Conservation (phyloP, 139 green algal genomes). For the Chlamydomonas sphaeroides region DNA sequence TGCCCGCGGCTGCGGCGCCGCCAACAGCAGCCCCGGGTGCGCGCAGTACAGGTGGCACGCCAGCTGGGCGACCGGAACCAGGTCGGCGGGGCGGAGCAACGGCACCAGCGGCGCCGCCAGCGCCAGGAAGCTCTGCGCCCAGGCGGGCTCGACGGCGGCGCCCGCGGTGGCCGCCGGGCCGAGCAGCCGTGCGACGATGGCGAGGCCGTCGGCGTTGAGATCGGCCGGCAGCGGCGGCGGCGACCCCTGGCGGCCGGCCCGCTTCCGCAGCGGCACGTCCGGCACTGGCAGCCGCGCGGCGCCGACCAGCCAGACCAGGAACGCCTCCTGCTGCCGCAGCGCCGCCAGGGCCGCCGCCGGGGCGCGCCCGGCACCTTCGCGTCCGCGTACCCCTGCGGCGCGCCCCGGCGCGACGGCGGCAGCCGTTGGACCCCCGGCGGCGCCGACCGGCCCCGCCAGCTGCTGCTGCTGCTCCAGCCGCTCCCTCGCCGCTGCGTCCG, state of each 20-base stretch:
- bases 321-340: background rate
- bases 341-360: background rate
- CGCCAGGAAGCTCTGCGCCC: background rate
- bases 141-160: background rate
- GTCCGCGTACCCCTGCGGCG: too few species aligned
- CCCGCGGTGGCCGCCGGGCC: background rate
- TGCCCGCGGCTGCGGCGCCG: background rate
- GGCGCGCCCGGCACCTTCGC: too few species aligned
- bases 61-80: background rate
- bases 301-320: conserved; percentile 9
- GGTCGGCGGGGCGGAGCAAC: conserved; percentile 5
- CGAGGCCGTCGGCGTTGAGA: background rate
- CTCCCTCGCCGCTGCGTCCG: background rate
- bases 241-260: background rate
- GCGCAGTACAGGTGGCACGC: conserved; percentile 13
- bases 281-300: background rate
- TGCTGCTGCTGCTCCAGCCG: too few species aligned
- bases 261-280: too few species aligned
- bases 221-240: background rate
- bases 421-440: too few species aligned
- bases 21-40: background rate
- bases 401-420: too few species aligned
- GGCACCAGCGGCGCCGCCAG: background rate
- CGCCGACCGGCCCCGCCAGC: too few species aligned
- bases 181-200: background rate